phyloP scores from a whole-genome alignment of 2,329 filamentous ascomycete species.

The Fusarium liriodendri region DNA sequence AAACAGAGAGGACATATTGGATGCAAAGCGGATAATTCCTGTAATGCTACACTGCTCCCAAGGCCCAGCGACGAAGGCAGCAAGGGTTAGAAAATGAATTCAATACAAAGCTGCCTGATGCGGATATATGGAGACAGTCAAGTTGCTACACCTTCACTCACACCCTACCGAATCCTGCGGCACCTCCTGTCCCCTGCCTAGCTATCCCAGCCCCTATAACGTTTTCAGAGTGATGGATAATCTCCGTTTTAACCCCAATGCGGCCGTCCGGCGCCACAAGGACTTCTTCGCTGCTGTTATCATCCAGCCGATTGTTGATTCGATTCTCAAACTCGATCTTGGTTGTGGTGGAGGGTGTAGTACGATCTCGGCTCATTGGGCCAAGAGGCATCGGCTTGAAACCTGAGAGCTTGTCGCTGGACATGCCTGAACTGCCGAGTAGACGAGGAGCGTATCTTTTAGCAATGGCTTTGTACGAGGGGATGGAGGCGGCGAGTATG shows the following conservation, averaged over 20 bases:
- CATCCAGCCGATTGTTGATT: constrained; percentile 6
- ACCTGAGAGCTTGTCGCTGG: constrained; percentile 24
- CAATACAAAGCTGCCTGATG: too few relatives aligned
- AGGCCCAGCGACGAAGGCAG: too few relatives aligned
- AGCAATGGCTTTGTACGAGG: constrained; percentile 29
- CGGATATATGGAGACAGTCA: too few relatives aligned
- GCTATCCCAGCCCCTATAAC: not conserved
- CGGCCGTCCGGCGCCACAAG: constrained; percentile 14
- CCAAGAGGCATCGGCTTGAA: constrained; percentile 35
- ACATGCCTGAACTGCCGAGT: constrained; percentile 22
- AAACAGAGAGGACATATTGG: too few relatives aligned
- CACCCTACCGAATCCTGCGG: too few relatives aligned
- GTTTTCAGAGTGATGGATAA: not conserved
- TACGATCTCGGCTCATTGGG: not conserved
- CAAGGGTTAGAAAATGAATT: too few relatives aligned
- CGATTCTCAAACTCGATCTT: constrained; percentile 21
- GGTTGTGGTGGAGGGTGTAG: not conserved
- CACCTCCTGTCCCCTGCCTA: too few relatives aligned
- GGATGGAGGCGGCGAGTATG: constrained; percentile 29
- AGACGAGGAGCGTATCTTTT: constrained; percentile 31
- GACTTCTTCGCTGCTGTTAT: constrained; percentile 27
- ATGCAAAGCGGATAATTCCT: too few relatives aligned
- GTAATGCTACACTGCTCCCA: too few relatives aligned
- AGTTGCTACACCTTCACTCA: too few relatives aligned
- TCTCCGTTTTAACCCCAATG: constrained; percentile 32